Evolutionary conservation across 2,329 filamentous ascomycete genomes (phyloP).

Genomic region (Drechslera avenae): DNA sequence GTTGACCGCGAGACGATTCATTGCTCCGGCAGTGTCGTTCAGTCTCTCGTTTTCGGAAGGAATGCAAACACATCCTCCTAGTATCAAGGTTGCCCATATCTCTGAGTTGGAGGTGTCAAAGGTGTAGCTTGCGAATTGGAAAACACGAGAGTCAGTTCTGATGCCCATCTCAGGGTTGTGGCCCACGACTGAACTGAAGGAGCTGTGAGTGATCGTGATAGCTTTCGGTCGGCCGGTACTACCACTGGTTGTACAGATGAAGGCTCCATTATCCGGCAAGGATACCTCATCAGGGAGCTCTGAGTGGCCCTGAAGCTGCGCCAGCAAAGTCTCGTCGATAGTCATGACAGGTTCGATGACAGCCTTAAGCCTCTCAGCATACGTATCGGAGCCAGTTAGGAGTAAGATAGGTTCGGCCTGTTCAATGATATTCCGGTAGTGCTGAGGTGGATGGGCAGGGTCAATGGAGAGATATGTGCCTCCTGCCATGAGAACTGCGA

Average conservation of each 20-base stretch:
- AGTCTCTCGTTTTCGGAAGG: slow-evolving; percentile 58
- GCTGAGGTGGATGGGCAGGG: slow-evolving; percentile 12
- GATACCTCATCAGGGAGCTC: not conserved
- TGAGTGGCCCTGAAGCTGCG: not conserved
- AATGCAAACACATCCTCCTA: slow-evolving; percentile 57
- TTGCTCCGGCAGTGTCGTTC: slow-evolving; percentile 49
- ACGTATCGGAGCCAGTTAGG: not conserved
- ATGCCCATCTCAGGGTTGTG: slow-evolving; percentile 53
- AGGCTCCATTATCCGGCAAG: not conserved
- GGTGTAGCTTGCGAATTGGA: slow-evolving; percentile 52
- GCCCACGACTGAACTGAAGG: not conserved
- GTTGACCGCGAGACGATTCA: slow-evolving; percentile 8
- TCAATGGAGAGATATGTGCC: slow-evolving; percentile 44
- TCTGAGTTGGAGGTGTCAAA: slow-evolving; percentile 60
- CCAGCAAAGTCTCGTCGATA: not conserved
- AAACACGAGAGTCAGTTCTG: slow-evolving; percentile 52
- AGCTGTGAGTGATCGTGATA: not conserved
- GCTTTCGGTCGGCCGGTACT: not conserved
- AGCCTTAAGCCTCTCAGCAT: not conserved
- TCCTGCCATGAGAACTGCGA: slow-evolving; percentile 50
- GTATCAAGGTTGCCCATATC: slow-evolving; percentile 55
- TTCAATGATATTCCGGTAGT: not conserved
- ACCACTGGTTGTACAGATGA: not conserved
- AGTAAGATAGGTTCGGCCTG: not conserved
- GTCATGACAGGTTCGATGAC: not conserved